Evolutionary conservation across 2,329 filamentous ascomycete species (phyloP), one percentile per base, ranked within the genome.

Genomic region (Tolypocladium inflatum): DNA sequence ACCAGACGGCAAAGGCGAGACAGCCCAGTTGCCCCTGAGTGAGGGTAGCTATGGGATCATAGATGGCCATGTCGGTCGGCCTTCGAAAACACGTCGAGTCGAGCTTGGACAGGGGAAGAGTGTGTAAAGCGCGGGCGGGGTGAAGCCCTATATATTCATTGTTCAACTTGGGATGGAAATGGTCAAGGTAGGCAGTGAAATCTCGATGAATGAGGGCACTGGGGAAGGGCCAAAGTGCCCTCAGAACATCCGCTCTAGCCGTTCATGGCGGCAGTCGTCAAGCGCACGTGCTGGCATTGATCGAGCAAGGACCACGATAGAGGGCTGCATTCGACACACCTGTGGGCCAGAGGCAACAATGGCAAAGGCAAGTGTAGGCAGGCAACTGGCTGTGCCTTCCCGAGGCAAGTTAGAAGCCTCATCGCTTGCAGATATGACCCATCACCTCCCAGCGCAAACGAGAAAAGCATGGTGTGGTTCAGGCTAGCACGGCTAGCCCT

Each of bases 21-120:
- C 61, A 67, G 50, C 55, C 55, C 23, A 66, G 60, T 56, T 70
- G 66, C 55, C 64, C 58, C 67, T 65, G 67, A 30, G 61, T 61
- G 26, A 66, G 62, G 58, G 55, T 55, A 58, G 61, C 57, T n/a
- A 66, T 39, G 50, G 63, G 56, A 33, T 66, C 62, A 52, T 55
- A 61, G 58, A 66, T 54, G 6, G 58, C 41, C 59, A 60, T 63
- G 35, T 38, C 26, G 30, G n/a, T 52, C 26, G 48, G 7, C 4
- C 13, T 7, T 35, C 30, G 10, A 37, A n/a, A 21, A 7, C 4
- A 11, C n/a, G 30, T 33, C 2, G 33, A 5, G 19, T 6, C 4
- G 35, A 21, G 30, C 6, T 30, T 30, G 26, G 26, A 8, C 30
- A n/a, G 30, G 19, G 33, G 48, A 11, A 35, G 3, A n/a, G 17